phyloP scores from a whole-genome alignment of 805 yeast genomes.

The Kodamaea sagamina region DNA sequence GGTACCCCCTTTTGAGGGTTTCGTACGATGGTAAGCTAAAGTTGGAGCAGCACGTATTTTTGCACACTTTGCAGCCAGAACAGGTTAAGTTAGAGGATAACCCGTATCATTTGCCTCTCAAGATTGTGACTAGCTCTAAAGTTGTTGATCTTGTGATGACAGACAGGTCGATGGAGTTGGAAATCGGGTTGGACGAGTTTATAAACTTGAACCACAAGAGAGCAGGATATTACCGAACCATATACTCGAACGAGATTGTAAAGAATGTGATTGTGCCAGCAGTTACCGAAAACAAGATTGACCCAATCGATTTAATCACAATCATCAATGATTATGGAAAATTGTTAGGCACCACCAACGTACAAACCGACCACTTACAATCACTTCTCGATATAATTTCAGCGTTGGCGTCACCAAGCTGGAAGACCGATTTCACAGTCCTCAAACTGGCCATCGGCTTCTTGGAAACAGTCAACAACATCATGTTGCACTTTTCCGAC shows the following conservation, averaged over 20 bases:
- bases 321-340: constrained; percentile 43
- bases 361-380: constrained; percentile 25
- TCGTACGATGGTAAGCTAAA: constrained; percentile 18
- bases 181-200: constrained; percentile 30
- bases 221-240: constrained; percentile 16
- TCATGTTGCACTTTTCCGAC: constrained; percentile 32
- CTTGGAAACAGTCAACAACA: constrained; percentile 34
- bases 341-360: constrained; percentile 30
- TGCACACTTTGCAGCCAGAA: constrained; percentile 26
- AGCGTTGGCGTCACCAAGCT: constrained; percentile 3
- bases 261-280: constrained; percentile 13
- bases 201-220: constrained; percentile 45
- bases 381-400: constrained; percentile 27
- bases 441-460: constrained; percentile 38
- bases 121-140: constrained; percentile 29
- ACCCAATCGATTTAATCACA: constrained; percentile 34
- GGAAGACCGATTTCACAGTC: constrained; percentile 28
- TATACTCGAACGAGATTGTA: constrained; percentile 13
- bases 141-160: constrained; percentile 23
- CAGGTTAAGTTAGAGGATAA: constrained; percentile 49
- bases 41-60: constrained; percentile 41
- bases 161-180: constrained; percentile 36
- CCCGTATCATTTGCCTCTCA: constrained; percentile 64
- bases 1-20: constrained; percentile 56
- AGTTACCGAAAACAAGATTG: constrained; percentile 19